phyloP scores from a whole-genome alignment of 345 rosid genomes.

The Dovyalis caffra region DNA sequence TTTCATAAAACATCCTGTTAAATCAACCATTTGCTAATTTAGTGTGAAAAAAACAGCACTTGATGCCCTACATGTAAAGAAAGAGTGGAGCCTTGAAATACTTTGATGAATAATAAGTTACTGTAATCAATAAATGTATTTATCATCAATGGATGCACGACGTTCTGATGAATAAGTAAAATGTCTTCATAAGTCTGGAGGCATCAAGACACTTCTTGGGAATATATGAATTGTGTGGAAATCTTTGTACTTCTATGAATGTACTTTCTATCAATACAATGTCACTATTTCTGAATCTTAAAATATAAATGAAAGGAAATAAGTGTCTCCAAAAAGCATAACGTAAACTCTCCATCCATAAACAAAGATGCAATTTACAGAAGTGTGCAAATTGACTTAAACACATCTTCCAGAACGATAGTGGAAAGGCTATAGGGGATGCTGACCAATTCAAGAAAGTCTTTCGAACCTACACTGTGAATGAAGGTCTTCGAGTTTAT shows the following conservation, averaged over 20 bases:
- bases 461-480: neutral
- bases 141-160: neutral
- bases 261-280: neutral
- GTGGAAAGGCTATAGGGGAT: neutral
- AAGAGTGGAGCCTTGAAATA: neutral
- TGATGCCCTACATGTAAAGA: neutral
- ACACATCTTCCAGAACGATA: neutral
- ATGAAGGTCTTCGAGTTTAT: neutral
- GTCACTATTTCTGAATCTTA: neutral
- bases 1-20: neutral
- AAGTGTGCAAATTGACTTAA: neutral
- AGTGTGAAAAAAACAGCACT: neutral
- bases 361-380: neutral
- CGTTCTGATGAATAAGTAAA: neutral
- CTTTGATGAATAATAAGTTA: neutral
- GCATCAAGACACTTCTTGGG: neutral
- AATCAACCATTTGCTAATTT: neutral
- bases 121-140: neutral
- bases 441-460: neutral
- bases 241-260: neutral
- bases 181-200: neutral
- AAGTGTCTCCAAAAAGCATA: neutral
- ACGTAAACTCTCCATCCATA: neutral
- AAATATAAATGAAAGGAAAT: neutral
- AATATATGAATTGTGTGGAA: neutral